Base-by-base conservation (phyloP, 257 asterid genomes). In the Lantana camara region DNA sequence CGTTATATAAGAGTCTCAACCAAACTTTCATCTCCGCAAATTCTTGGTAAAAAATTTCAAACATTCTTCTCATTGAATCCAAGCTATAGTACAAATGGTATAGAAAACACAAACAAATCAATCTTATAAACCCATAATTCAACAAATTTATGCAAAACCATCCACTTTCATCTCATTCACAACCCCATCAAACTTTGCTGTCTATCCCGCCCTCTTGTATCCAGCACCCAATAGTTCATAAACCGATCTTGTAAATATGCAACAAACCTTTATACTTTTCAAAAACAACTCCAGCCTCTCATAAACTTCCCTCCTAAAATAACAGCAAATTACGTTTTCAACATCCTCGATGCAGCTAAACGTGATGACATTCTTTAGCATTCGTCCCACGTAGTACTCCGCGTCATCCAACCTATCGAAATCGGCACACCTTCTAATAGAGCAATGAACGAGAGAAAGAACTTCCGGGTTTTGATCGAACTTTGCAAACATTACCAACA, bases 151-250 rank as follows among this genome's bases (percentile, higher is more conserved):
- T 0, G 40, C 54, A 21, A 70, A 49, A 57, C 79, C 81, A 14
- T 71, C 78, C 24, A 35, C 49, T 42, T 78, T 80, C 86, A 83
- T 75, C 63, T 80, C 84, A 17, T 69, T 66, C 57, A 49, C 72
- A 52, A 80, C 45, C 14, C 8, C 1, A 45, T 71, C 45, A 15
- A 71, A 35, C 62, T 67, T 80, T 9, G 73, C 86, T 4, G 9
- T 59, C 55, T 73, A 15, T 3, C 90, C 82, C 0, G 79, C 84
- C 47, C 86, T 69, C 38, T 77, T 59, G 21, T 80, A 80, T 38
- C 84, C 86, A 62, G 79, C 84, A 51, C 76, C 71, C 76, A 83
- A 60, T 7, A 83, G 51, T 38, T 80, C 86, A 32, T 75, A 80
- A 65, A 55, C 59, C 2, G 82, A 75, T 51, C 70, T 73, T 2